Percentiles rank a stretch among this genome's conserved stretches.
phyloP scores from a whole-genome alignment of 345 rosid genomes.

The Eutrema japonicum region DNA sequence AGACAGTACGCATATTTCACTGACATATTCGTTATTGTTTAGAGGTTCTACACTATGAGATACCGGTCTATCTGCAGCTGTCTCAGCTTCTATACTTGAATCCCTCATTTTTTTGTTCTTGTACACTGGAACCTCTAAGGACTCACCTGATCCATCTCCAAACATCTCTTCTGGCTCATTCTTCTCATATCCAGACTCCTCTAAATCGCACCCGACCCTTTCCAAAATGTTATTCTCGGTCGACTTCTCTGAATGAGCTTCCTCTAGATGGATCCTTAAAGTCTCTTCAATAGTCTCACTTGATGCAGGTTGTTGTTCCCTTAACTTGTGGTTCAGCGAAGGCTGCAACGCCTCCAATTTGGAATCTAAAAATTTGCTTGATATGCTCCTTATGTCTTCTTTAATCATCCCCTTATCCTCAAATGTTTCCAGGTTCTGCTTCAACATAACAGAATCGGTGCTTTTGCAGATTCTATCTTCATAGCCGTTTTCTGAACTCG shows the following conservation, averaged over 20 bases:
- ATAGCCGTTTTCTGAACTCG: constrained; percentile 28
- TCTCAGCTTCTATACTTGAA: constrained; percentile 27
- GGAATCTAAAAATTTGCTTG: constrained; percentile 14
- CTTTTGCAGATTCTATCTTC: constrained; percentile 30
- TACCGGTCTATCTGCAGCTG: constrained; percentile 22
- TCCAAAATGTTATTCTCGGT: constrained; percentile 1
- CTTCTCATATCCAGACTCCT: constrained; percentile 35
- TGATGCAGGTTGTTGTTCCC: constrained; percentile 30
- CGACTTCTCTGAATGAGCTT: constrained; percentile 26
- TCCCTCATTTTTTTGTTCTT: constrained; percentile 25
- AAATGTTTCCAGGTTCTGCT: constrained; percentile 34
- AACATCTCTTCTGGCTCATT: constrained; percentile 9
- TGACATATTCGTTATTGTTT: not conserved
- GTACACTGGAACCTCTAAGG: constrained; percentile 19
- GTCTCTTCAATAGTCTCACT: constrained; percentile 9
- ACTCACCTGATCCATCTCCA: constrained; percentile 28
- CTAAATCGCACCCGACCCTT: not conserved
- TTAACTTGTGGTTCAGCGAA: constrained; percentile 11
- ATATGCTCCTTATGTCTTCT: constrained; percentile 29
- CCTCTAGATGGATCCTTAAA: constrained; percentile 33
- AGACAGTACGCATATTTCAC: constrained; percentile 8
- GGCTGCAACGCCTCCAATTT: constrained; percentile 18
- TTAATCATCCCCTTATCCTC: constrained; percentile 33
- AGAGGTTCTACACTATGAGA: constrained; percentile 9
- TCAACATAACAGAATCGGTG: constrained; percentile 38